Base-by-base conservation (phyloP, 2,329 filamentous ascomycete species). In the Ramularia endophylla region DNA sequence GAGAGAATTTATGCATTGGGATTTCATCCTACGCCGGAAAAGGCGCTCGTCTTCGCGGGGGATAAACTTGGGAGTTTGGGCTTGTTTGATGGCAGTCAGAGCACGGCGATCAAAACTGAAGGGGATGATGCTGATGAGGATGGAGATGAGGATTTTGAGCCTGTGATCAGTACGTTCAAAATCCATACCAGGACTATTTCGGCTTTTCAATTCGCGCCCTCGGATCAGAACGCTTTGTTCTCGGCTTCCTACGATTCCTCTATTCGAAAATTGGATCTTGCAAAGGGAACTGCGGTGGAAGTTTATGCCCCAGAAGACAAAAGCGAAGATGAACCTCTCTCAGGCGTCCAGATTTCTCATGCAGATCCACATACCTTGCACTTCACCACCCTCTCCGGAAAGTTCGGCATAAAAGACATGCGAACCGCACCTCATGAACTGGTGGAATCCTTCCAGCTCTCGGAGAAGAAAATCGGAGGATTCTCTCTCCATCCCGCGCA, bases 391-490 rank as follows among this genome's bases (percentile, higher is more conserved):
- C 70, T 98, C 0, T 75, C 85, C 25, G 92, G 92, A 2, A 72
- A 71, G 0, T 81, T 97, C 19, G 89, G 89, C 0, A 80, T 84
- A 1, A 81, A 92, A 57, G 92, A 98, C 57, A 73, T 83, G 40
- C 80, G 90, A 6, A 73, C 75, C 0, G 65, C 67, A 0, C 63
- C 73, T 0, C 66, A 66, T 5, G 72, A 78, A 2, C 73, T 76
- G 0, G 57, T 56, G 2, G 77, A 87, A 12, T 68, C 85, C 1
- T 94, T 87, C 76, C 73, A 78, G 7, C 69, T 97, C 0, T 85
- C 82, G 0, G 88, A 94, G 39, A 89, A 94, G 63, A 98, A 98
- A 59, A 95, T 98, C 40, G 92, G 92, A 13, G 92, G 92, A 0
- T 97, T 97, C 64, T 85, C 83, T 0, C 65, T 95, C 2, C 82